Evolutionary conservation across 1,139 yeast genomes (phyloP).

Genomic region (Blastobotrys indianensis): DNA sequence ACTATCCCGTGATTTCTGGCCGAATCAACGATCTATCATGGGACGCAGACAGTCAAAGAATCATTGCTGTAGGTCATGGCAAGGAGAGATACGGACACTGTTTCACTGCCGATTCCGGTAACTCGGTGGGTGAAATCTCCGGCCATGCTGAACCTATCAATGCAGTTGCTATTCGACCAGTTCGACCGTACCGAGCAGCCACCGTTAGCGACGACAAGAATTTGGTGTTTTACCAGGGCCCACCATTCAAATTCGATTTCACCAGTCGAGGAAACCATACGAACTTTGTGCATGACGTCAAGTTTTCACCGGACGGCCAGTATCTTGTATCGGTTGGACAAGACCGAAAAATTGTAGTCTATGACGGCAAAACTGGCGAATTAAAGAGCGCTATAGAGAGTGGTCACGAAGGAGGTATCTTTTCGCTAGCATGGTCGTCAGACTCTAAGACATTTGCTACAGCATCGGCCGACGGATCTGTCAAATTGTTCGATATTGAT

Average conservation of each 20-base stretch:
- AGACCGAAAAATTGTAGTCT: constrained; percentile 69
- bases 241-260: constrained; percentile 81
- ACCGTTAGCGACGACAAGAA: constrained; percentile 88
- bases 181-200: constrained; percentile 88
- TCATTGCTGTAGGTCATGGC: constrained; percentile 95
- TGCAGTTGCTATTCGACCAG: constrained; percentile 80
- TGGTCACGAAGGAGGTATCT: constrained; percentile 73
- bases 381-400: constrained; percentile 43
- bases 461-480: constrained; percentile 74
- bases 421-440: constrained; percentile 65
- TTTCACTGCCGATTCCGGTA: constrained; percentile 90
- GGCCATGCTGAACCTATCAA: constrained; percentile 88
- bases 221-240: constrained; percentile 81
- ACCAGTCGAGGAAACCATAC: constrained; percentile 70
- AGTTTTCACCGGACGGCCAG: constrained; percentile 67
- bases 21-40: constrained; percentile 79
- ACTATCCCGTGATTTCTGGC: constrained; percentile 76
- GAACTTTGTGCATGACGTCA: constrained; percentile 74
- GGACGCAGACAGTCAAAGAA: constrained; percentile 83
- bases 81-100: constrained; percentile 89
- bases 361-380: constrained; percentile 87
- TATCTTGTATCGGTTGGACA: constrained; percentile 79
- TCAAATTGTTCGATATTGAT: constrained; percentile 57
- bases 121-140: constrained; percentile 88
- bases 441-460: constrained; percentile 59